A percentile compares a stretch with the other conserved stretches of the same genome.
Evolutionary conservation across 169 alveolate species (phyloP).

Genomic region (Cyclospora cayetanensis): DNA sequence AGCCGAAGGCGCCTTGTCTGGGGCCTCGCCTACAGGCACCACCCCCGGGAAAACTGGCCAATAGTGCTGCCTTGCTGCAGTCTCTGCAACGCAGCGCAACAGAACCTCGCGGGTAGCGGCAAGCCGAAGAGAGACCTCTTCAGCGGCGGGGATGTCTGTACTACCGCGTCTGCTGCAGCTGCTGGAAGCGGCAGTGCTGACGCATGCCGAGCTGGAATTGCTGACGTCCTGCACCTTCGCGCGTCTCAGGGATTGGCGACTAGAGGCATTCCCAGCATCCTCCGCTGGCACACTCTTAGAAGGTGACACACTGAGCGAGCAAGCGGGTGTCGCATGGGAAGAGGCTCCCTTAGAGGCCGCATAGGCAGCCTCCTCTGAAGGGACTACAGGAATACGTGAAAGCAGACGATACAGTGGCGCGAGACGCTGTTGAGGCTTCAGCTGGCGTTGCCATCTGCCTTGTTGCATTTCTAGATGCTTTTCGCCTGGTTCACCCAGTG

Average conservation of each 20-base stretch:
- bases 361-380: neutral
- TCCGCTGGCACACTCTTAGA: no score
- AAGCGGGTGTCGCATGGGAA: neutral
- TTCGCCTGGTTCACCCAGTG: no score
- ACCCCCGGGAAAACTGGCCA: conserved; percentile 78
- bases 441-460: neutral
- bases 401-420: neutral
- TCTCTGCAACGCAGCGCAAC: conserved; percentile 62
- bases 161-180: conserved; percentile 1
- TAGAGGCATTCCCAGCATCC: no score
- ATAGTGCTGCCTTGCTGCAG: conserved; percentile 59
- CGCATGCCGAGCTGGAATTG: neutral
- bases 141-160: conserved; percentile 5
- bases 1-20: no score
- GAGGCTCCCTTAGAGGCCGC: conserved; percentile 22
- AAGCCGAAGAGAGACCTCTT: neutral
- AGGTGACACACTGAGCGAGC: neutral
- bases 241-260: no score
- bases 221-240: neutral
- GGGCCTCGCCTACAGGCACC: conserved; percentile 72
- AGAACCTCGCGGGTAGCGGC: conserved; percentile 52
- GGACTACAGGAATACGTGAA: neutral
- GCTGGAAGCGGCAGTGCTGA: neutral
- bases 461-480: no score
- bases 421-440: neutral